Evolutionary conservation across 352 stramenopile genomes (phyloP).

Genomic region (Globisporangium paddicum): DNA sequence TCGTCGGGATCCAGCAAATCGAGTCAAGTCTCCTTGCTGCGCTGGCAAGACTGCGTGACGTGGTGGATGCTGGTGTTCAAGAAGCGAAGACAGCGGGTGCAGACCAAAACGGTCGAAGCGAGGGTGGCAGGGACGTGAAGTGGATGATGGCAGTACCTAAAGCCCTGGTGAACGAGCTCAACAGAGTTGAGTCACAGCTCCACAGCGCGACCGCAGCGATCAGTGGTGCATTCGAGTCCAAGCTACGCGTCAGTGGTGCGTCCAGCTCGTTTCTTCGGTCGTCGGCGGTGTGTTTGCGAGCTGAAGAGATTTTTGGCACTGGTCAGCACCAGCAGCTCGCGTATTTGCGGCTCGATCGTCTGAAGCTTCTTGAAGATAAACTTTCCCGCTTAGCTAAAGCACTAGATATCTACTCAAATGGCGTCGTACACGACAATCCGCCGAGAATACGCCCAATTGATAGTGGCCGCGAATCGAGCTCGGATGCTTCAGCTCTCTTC

Average conservation of each 20-base stretch:
- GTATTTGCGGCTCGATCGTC: slow-evolving; percentile 9
- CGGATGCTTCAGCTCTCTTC: slow-evolving; percentile 10
- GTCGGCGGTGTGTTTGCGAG: slow-evolving; percentile 8
- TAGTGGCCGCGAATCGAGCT: background rate
- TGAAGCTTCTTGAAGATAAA: slow-evolving; percentile 10
- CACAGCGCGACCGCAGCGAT: slow-evolving; percentile 10
- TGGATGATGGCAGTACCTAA: slow-evolving; percentile 42
- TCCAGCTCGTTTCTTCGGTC: slow-evolving; percentile 22
- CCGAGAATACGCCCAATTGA: slow-evolving; percentile 2
- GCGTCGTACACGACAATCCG: background rate
- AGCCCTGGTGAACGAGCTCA: slow-evolving; percentile 28
- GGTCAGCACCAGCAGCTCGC: background rate
- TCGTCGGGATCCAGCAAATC: slow-evolving; percentile 24
- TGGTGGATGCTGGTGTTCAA: slow-evolving; percentile 36
- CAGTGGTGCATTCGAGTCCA: slow-evolving; percentile 23
- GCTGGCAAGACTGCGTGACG: slow-evolving; percentile 31
- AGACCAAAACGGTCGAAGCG: slow-evolving; percentile 17
- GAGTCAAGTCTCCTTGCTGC: slow-evolving; percentile 32
- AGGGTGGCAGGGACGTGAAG: slow-evolving; percentile 16
- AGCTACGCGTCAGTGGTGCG: slow-evolving; percentile 25
- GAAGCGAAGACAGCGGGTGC: slow-evolving; percentile 40
- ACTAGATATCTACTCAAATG: background rate
- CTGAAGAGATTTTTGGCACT: slow-evolving; percentile 14
- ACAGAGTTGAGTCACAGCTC: slow-evolving; percentile 29
- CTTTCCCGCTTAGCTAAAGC: background rate